These are phyloP conservation scores for Fomitopsis serialis DNA, from an alignment of 768 basidiomycete genomes.

Conservation along the genomic window DNA sequence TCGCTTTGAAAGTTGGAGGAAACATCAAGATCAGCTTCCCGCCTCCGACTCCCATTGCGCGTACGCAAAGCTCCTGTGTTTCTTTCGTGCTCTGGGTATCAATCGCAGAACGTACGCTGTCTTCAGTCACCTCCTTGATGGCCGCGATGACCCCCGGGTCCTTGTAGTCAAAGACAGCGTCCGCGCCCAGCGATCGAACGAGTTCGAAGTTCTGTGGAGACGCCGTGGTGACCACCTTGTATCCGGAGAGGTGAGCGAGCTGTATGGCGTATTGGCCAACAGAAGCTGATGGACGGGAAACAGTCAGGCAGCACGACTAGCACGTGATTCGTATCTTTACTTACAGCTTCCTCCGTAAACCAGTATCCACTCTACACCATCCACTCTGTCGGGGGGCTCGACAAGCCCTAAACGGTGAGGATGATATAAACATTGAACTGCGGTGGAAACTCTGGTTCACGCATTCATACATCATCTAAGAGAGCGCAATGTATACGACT, in stretches of 20 bases:
- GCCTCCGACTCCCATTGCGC: constrained; percentile 1
- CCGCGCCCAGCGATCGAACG: constrained; percentile 32
- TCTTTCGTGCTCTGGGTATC: constrained; percentile 9
- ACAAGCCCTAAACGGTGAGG: constrained; percentile 8
- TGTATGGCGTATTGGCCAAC: constrained; percentile 27
- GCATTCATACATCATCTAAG: neutral
- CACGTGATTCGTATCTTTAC: constrained; percentile 15
- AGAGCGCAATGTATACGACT: neutral
- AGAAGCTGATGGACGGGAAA: constrained; percentile 19
- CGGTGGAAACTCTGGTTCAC: constrained; percentile 4
- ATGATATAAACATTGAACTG: constrained; percentile 13
- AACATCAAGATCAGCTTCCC: constrained; percentile 10
- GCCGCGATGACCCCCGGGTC: constrained; percentile 14
- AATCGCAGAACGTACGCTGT: constrained; percentile 7
- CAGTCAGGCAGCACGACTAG: neutral
- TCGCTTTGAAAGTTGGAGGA: constrained; percentile 1
- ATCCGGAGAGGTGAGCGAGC: constrained; percentile 24
- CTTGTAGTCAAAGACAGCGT: constrained; percentile 23
- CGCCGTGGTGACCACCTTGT: constrained; percentile 26
- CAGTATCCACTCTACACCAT: constrained; percentile 6
- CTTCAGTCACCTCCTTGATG: constrained; percentile 12
- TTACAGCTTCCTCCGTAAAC: constrained; percentile 15
- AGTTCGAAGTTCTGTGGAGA: constrained; percentile 30
- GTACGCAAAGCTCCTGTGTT: constrained; percentile 6
- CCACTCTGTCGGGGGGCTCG: constrained; percentile 8